Evolutionary conservation across 1,284 basidiomycete species (phyloP), one percentile per base, ranked within the genome.

Genomic region (Pseudozyma flocculosa): DNA sequence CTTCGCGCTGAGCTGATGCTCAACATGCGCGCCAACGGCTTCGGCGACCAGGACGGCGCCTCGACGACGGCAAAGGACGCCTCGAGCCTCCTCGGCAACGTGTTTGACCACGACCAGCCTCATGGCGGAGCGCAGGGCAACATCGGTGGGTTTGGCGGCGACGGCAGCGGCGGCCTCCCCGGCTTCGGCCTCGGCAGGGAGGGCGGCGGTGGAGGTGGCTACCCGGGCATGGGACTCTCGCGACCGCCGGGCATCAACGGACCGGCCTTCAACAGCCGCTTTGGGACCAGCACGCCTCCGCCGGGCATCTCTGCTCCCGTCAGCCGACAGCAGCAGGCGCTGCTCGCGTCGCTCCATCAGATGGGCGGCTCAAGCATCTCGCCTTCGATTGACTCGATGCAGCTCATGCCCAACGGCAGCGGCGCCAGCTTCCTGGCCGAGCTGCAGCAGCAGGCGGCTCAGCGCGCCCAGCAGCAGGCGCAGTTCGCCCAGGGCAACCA

Each of bases 61-160:
- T 51, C 49, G 13, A 13, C 23, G 30, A 29, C 49, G 9, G 48
- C 45, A 15, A 70, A 68, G 51, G 66, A 70, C 36, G 62, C 53
- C 2, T 54, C 57, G n/a, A 64, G 68, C 43, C 38, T 70, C 26
- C 50, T 70, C 8, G 68, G 68, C 23, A 60, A 59, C 45, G 65
- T 70, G 11, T 68, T 70, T 37, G 68, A 70, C 24, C 59, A 61
- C 36, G 68, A 70, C 32, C 44, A 21, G 29, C 13, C 9, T 23
- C 37, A 36, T 15, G 22, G 21, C 11, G 7, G 7, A 5, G 17
- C 39, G 26, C 38, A 34, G 18, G 44, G 41, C 18, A 40, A 50
- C 24, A 34, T 57, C 24, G 57, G 51, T 19, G 32, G 41, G 17
- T 52, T 56, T 14, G 39, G 56, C n/a, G 48, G 51, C 19, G 61